Percentiles rank a stretch among this genome's conserved stretches.
Conservation (phyloP, 352 stramenopile genomes). For the Pythium phragmiticola region DNA sequence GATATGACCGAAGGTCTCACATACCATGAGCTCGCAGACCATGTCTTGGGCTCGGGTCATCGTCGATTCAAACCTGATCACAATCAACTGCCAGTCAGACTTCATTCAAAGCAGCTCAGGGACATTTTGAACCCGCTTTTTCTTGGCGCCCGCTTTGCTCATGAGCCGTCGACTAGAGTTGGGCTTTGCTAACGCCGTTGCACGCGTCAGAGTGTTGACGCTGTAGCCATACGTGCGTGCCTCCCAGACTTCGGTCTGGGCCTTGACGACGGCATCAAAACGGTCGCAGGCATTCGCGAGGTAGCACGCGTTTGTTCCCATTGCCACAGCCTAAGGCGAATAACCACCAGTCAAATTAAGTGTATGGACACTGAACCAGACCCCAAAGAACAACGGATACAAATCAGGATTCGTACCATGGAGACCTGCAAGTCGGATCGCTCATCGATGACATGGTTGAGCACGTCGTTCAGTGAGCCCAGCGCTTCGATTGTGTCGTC, state of each 20-base stretch:
- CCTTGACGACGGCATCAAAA: slow-evolving; percentile 62
- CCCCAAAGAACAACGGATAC: not conserved
- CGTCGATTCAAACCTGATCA: slow-evolving; percentile 59
- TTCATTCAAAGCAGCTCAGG: no score
- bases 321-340: slow-evolving; percentile 50
- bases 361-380: no score
- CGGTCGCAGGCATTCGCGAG: slow-evolving; percentile 64
- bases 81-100: not conserved
- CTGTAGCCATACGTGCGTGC: slow-evolving; percentile 65
- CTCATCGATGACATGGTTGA: slow-evolving; percentile 79
- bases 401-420: slow-evolving; percentile 36
- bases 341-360: no score
- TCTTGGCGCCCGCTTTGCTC: slow-evolving; percentile 71
- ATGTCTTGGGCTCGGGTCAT: slow-evolving; percentile 79
- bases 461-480: slow-evolving; percentile 59
- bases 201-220: slow-evolving; percentile 49
- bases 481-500: slow-evolving; percentile 79
- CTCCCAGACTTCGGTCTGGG: slow-evolving; percentile 72
- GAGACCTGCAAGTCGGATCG: slow-evolving; percentile 71
- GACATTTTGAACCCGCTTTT: slow-evolving; percentile 34
- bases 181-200: slow-evolving; percentile 35
- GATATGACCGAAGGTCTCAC: slow-evolving; percentile 1
- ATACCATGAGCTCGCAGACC: slow-evolving; percentile 81
- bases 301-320: slow-evolving; percentile 72
- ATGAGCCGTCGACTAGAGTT: slow-evolving; percentile 49